phyloP scores from a whole-genome alignment of 345 rosid species.

The Euphorbia pulcherrima region DNA sequence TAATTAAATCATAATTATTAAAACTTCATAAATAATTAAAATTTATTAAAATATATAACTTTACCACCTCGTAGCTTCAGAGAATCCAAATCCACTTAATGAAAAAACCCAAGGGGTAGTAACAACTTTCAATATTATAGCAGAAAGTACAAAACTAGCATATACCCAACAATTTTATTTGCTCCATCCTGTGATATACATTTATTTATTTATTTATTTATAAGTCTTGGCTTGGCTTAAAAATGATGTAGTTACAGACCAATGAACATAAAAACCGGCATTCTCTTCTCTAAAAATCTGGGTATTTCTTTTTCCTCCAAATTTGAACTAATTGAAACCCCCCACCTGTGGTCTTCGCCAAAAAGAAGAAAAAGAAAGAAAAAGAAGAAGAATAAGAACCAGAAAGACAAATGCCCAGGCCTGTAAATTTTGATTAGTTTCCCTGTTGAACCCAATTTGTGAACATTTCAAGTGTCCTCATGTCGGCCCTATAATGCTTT shows the following conservation, averaged over 20 bases:
- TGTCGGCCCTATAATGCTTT: slow-evolving; percentile 84
- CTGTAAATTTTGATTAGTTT: neutral
- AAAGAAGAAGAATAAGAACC: neutral
- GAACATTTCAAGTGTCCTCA: slow-evolving; percentile 71
- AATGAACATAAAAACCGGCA: slow-evolving; percentile 17
- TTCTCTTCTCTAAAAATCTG: neutral
- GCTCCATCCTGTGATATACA: neutral
- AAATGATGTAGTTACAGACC: slow-evolving; percentile 19
- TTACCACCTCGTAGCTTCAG: too few relatives aligned
- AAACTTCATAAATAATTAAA: too few relatives aligned
- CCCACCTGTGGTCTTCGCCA: neutral
- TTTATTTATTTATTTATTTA: neutral
- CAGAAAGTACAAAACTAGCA: slow-evolving; percentile 25
- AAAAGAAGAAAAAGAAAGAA: neutral
- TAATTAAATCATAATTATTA: too few relatives aligned
- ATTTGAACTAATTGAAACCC: slow-evolving; percentile 8
- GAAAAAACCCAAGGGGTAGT: slow-evolving; percentile 2
- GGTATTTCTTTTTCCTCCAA: neutral
- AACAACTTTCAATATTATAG: slow-evolving; percentile 16
- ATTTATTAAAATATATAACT: too few relatives aligned
- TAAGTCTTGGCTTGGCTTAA: slow-evolving; percentile 10
- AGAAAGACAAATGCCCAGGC: neutral
- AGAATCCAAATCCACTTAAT: too few relatives aligned
- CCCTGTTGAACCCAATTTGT: slow-evolving; percentile 53
- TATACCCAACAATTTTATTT: slow-evolving; percentile 27